These are phyloP conservation scores for Penicillium frequentans DNA, from an alignment of 2,329 filamentous ascomycete genomes.

Conservation along the genomic window DNA sequence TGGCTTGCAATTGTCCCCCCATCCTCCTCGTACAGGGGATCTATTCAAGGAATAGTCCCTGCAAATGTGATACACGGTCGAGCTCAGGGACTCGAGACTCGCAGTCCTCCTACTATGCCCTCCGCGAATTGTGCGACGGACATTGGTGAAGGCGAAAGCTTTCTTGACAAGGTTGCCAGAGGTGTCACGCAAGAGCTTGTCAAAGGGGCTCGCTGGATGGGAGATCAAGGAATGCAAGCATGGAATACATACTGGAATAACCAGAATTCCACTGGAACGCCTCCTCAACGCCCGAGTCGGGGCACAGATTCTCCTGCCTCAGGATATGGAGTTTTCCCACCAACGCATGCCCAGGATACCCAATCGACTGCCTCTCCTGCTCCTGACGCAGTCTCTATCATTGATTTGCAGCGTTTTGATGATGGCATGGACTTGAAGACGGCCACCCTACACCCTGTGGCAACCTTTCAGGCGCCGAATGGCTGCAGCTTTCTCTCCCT, in stretches of 20 bases:
- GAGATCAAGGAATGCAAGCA: conserved; percentile 50
- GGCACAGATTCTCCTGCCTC: conserved; percentile 30
- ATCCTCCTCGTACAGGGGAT: conserved; percentile 36
- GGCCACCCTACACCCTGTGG: conserved; percentile 37
- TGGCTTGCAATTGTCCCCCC: conserved; percentile 50
- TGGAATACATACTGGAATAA: conserved; percentile 54
- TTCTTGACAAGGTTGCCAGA: conserved; percentile 49
- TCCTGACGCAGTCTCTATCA: conserved; percentile 47
- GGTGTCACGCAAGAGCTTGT: conserved; percentile 52
- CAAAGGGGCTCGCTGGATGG: conserved; percentile 50
- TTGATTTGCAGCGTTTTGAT: conserved; percentile 47
- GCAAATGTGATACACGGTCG: conserved; percentile 33
- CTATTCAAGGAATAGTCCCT: conserved; percentile 44
- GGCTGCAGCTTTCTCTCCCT: conserved; percentile 53
- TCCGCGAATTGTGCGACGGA: conserved; percentile 47
- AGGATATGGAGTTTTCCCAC: conserved; percentile 43
- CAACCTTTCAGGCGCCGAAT: conserved; percentile 49
- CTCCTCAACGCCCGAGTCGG: conserved; percentile 32
- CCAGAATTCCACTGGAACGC: conserved; percentile 33
- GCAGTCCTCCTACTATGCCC: conserved; percentile 44
- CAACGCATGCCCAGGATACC: conserved; percentile 47
- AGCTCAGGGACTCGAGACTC: conserved; percentile 43
- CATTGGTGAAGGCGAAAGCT: conserved; percentile 47
- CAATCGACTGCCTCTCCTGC: conserved; percentile 36
- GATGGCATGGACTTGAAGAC: conserved; percentile 38